Evolutionary conservation across 1,139 yeast species (phyloP).

Genomic region (Nakaseomyces nivariensis): DNA sequence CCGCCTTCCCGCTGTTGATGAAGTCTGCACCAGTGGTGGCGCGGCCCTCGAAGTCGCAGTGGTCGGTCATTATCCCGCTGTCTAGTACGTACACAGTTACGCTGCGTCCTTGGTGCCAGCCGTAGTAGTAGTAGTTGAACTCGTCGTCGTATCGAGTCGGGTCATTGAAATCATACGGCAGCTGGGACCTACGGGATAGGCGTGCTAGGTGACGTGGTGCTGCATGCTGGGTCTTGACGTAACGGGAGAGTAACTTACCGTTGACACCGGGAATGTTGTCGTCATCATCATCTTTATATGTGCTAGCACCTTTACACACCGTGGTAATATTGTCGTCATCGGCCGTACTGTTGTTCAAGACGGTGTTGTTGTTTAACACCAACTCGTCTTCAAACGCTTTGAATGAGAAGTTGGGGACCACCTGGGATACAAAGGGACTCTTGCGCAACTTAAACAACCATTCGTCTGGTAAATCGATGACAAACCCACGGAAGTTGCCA

Average conservation of each 20-base stretch:
- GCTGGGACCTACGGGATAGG: conserved; percentile 41
- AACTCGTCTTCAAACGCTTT: conserved; percentile 36
- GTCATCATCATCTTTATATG: conserved; percentile 24
- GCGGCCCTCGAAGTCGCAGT: conserved; percentile 59
- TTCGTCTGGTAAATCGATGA: conserved; percentile 46
- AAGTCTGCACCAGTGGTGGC: conserved; percentile 51
- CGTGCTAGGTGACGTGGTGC: conserved; percentile 68
- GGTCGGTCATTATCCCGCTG: conserved; percentile 53
- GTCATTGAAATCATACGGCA: conserved; percentile 27
- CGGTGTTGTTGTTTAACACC: neutral
- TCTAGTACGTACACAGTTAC: conserved; percentile 75
- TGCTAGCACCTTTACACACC: neutral
- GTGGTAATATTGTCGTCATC: conserved; percentile 32
- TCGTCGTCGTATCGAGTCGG: conserved; percentile 15
- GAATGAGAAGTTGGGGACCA: conserved; percentile 49
- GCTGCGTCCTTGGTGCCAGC: conserved; percentile 37
- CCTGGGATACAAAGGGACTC: conserved; percentile 43
- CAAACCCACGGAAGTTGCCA: conserved; percentile 56
- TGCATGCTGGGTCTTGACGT: conserved; percentile 31
- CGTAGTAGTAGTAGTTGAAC: conserved; percentile 37
- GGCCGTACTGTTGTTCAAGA: neutral
- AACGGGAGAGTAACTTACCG: conserved; percentile 30
- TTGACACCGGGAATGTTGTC: conserved; percentile 21
- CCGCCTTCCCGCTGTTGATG: conserved; percentile 46
- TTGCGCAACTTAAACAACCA: conserved; percentile 12